phyloP scores from a whole-genome alignment of 768 basidiomycete genomes.

The Boletales sp. region DNA sequence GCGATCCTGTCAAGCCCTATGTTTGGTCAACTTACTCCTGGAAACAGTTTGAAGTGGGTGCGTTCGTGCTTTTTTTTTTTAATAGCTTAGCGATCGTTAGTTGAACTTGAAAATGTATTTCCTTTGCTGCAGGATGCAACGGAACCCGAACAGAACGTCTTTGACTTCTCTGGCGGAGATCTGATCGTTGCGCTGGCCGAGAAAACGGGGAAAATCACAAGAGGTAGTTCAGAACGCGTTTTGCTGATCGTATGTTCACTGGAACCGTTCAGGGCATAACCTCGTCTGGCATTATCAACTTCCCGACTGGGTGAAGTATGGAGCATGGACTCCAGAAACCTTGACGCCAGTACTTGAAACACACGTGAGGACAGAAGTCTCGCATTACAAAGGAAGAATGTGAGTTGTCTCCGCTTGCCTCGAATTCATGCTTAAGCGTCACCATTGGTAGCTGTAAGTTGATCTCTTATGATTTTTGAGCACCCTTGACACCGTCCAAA shows the following conservation, averaged over 20 bases:
- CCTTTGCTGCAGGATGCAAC: conserved; percentile 8
- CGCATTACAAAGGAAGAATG: conserved; percentile 12
- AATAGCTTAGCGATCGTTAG: not conserved
- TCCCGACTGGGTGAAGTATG: conserved; percentile 14
- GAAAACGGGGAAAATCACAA: conserved; percentile 15
- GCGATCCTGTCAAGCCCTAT: conserved; percentile 4
- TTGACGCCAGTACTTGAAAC: conserved; percentile 15
- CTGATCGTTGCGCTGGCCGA: conserved; percentile 16
- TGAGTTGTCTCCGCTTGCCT: not conserved
- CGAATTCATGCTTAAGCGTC: not conserved
- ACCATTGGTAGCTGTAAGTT: conserved; percentile 9
- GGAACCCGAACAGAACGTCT: conserved; percentile 22
- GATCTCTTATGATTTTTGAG: not conserved
- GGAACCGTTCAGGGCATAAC: conserved; percentile 12
- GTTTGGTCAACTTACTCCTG: conserved; percentile 21
- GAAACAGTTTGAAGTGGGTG: conserved; percentile 21
- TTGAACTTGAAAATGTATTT: too few species aligned
- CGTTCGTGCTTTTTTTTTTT: not conserved
- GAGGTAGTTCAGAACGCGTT: conserved; percentile 9
- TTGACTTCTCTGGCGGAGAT: conserved; percentile 20
- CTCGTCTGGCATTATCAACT: conserved; percentile 17
- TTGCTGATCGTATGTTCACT: not conserved
- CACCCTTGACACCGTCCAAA: not conserved
- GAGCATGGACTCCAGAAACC: conserved; percentile 9
- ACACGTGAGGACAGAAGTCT: conserved; percentile 16